Conservation (phyloP, 179 eudicot genomes). For the Beta macrorhiza region DNA sequence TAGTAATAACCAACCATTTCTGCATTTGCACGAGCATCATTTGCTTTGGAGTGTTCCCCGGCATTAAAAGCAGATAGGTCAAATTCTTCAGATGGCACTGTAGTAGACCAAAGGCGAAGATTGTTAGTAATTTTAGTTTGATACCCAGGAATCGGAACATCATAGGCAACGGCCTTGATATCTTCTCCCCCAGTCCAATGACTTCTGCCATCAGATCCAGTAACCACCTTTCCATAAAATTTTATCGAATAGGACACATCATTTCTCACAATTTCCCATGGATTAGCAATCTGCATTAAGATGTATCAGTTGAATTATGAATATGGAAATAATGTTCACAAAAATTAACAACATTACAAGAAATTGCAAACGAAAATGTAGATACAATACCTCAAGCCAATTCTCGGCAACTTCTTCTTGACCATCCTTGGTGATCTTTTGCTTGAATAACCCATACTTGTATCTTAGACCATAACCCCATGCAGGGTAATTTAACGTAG, state of each 20-base stretch:
- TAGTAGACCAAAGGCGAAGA: conserved; percentile 87
- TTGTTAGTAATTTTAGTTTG: conserved; percentile 78
- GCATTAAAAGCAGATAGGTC: conserved; percentile 66
- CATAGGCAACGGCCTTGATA: conserved; percentile 77
- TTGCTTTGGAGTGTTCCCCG: conserved; percentile 80
- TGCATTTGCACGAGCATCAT: conserved; percentile 70
- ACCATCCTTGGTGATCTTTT: conserved; percentile 80
- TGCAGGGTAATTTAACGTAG: conserved; percentile 89
- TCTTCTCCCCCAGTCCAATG: conserved; percentile 88
- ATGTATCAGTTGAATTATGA: not conserved
- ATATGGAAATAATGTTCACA: not conserved
- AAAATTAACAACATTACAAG: not conserved
- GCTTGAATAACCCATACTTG: conserved; percentile 88
- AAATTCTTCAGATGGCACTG: conserved; percentile 58
- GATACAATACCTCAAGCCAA: conserved; percentile 79
- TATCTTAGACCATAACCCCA: conserved; percentile 98
- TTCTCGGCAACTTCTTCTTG: conserved; percentile 94
- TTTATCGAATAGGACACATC: conserved; percentile 78
- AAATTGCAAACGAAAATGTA: conserved; percentile 4
- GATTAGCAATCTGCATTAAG: conserved; percentile 64
- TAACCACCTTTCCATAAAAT: conserved; percentile 62
- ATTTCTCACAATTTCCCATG: conserved; percentile 82
- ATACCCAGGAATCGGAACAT: conserved; percentile 94
- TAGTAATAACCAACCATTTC: conserved; percentile 56
- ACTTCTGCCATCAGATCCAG: conserved; percentile 59